Base-by-base conservation (phyloP, 805 yeast genomes). In the Schwanniomyces pseudopolymorphus region DNA sequence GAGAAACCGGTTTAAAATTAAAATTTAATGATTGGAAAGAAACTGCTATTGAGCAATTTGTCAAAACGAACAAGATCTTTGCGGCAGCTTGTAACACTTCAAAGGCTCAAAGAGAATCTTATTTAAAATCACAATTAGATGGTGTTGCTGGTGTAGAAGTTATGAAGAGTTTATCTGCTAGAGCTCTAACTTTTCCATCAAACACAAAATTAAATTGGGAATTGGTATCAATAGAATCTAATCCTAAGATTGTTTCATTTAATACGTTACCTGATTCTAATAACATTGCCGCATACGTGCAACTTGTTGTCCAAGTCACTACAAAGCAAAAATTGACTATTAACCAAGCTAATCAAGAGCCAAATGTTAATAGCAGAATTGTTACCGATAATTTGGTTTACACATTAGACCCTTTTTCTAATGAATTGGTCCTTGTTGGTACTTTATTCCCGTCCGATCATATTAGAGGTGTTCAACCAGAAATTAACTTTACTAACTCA, bases 21-120 rank as follows among this genome's bases (percentile, higher is more conserved):
- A 60, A 78, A 46, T 85, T 82, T 64, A 88, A 91, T 26, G 78
- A 83, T 49, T 91, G 96, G 96, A 88, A 87, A 64, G 92, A 89
- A 65, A 77, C 77, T 25, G 96, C 96, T 6, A 82, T 91, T 55
- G 89, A 89, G 55, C 74, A 73, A 42, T 90, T 83, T 63, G 86
- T 85, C 24, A 79, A 80, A 47, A 85, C 88, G n/a, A 89, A 91
- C 67, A 82, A 83, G 58, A 83, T 89, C 2, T 91, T 91, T 72
- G 92, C 96, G 2, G 60, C 69, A 22, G 72, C 70, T 1, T 72
- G 77, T 57, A 63, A 61, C 45, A 56, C 61, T 45, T 61, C 64
- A 5, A 45, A 46, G 16, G 45, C 48, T 7, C 64, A 65, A 44
- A 56, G 75, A 45, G 61, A 72, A 16, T 74, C 72, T 26, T 73